Evolutionary conservation across 1,139 yeast genomes (phyloP), one percentile per base, ranked within the genome.

Genomic region (Taphrina confusa): DNA sequence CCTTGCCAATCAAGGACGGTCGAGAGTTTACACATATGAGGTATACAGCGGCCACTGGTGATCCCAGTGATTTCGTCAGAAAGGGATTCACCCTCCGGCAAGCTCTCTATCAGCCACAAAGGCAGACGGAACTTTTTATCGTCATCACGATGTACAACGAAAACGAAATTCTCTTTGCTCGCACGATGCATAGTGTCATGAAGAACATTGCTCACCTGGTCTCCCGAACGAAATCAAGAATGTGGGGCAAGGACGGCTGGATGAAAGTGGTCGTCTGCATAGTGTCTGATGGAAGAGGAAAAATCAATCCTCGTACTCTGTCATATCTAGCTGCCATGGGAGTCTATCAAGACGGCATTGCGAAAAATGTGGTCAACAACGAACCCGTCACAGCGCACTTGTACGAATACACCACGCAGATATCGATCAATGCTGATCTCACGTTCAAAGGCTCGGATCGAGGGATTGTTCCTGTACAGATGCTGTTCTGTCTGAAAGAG

Each of bases 91-190:
- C 82, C 39, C 72, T 87, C 50, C 77, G 95, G 61, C 95, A 85
- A 69, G 79, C 78, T 44, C 77, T 85, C 65, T 87, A 85, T 69
- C 74, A 77, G 33, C 84, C 82, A 36, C 85, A 86, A 1, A 75
- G 95, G 64, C 78, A 78, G 63, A 87, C 94, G 0, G 94, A 87
- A 71, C 74, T 87, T 57, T 77, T 85, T 78, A 80, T 87, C 57
- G 87, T 85, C 66, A 77, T 87, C 60, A 87, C 95, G 31, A 84
- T 87, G 82, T 87, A 84, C 74, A 87, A 87, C 69, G 95, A 87
- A 74, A 84, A 84, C 68, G 95, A 87, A 65, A 74, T 85, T 20
- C 75, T 84, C 47, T 75, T 87, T 61, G 92, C 85, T 1, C 75
- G 87, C 62, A 86, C 95, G 1, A 76, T 87, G 65, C 84, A 83